A percentile compares a stretch with the other conserved stretches of the same genome.
Conservation (phyloP, 768 basidiomycete species). For the Austroboletus festivus region DNA sequence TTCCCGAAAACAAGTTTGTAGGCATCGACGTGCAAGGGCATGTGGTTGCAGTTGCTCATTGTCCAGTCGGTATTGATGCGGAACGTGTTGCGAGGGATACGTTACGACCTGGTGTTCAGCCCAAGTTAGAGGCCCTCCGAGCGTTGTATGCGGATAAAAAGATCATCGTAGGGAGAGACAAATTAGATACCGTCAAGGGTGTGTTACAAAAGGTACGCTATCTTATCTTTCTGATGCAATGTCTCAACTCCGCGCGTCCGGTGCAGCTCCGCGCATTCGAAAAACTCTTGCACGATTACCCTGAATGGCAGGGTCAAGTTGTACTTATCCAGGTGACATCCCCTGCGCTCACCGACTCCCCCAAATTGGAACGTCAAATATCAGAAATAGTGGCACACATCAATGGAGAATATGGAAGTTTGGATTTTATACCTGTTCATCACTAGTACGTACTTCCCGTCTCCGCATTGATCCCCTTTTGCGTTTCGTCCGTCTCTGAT, state of each 20-base stretch:
- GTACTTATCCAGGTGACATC: constrained; percentile 84
- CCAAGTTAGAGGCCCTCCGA: constrained; percentile 84
- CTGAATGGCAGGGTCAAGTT: constrained; percentile 91
- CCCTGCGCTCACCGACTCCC: constrained; percentile 87
- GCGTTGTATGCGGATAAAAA: constrained; percentile 93
- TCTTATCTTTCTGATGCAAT: background rate
- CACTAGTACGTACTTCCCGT: constrained; percentile 74
- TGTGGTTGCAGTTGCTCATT: constrained; percentile 78
- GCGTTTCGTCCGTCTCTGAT: too few species aligned
- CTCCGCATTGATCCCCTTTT: too few species aligned
- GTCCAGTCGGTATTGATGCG: constrained; percentile 94
- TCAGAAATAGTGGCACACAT: constrained; percentile 93
- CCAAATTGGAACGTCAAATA: constrained; percentile 89
- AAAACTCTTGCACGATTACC: constrained; percentile 89
- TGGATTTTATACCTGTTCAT: constrained; percentile 96
- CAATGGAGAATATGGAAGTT: constrained; percentile 90
- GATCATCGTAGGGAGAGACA: constrained; percentile 96
- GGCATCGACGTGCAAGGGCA: constrained; percentile 86
- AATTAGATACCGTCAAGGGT: constrained; percentile 97
- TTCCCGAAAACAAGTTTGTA: constrained; percentile 23
- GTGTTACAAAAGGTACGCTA: constrained; percentile 85
- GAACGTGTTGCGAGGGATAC: constrained; percentile 82
- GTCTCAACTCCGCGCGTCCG: background rate
- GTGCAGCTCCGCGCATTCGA: constrained; percentile 87
- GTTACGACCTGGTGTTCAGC: constrained; percentile 78